Percentiles rank a stretch among this genome's conserved stretches.
Conservation (phyloP, 345 rosid species). For the Nephelium lappaceum region DNA sequence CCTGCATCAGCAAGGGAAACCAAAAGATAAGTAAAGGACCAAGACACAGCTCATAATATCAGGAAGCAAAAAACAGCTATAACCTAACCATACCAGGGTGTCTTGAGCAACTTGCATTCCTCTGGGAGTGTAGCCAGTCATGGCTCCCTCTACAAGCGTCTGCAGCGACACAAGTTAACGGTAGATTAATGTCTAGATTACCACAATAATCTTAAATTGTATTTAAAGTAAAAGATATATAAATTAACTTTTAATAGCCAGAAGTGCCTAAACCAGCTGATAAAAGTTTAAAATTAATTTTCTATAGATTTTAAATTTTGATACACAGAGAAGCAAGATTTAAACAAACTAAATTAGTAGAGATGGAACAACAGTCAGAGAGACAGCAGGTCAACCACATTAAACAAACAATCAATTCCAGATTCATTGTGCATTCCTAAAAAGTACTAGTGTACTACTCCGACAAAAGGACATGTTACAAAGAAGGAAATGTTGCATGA, state of each 20-base stretch:
- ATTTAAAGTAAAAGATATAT: neutral
- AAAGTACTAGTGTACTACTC: neutral
- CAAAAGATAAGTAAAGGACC: constrained; percentile 4
- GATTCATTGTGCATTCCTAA: neutral
- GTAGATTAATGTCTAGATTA: neutral
- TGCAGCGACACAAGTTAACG: constrained; percentile 36
- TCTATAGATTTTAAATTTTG: neutral
- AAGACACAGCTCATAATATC: constrained; percentile 3
- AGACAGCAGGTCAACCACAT: neutral
- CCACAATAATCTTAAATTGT: constrained; percentile 7
- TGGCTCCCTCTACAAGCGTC: constrained; percentile 89
- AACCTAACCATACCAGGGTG: constrained; percentile 55
- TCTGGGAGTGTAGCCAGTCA: constrained; percentile 72
- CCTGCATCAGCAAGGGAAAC: constrained; percentile 44
- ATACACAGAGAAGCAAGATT: neutral
- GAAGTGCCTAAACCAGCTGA: neutral
- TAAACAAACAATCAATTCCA: neutral
- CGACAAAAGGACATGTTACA: neutral
- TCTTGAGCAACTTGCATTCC: constrained; percentile 97
- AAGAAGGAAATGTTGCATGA: neutral
- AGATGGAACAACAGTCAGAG: neutral
- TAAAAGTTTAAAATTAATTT: neutral
- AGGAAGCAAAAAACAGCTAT: neutral
- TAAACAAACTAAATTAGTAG: neutral
- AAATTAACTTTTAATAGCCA: constrained; percentile 1